These are phyloP conservation scores for Amorphotheca resinae DNA, from an alignment of 495 filamentous ascomycete genomes.

Conservation along the genomic window DNA sequence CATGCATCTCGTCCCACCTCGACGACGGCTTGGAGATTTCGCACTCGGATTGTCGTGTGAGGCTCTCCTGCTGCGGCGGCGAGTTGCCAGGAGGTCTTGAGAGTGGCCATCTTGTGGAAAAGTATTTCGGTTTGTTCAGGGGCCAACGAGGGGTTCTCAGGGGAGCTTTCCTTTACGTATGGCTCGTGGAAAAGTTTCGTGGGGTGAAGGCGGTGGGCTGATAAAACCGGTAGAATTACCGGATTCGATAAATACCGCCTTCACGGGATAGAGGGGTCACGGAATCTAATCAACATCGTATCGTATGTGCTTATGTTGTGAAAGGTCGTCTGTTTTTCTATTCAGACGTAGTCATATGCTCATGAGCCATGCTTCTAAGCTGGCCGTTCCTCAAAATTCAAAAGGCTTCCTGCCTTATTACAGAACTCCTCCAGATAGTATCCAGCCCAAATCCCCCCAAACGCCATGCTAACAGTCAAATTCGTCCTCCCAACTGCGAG, in stretches of 20 bases:
- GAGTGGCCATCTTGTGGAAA: conserved; percentile 4
- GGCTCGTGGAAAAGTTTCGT: too few species aligned
- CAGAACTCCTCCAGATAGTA: too few species aligned
- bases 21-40: conserved; percentile 35
- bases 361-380: too few species aligned
- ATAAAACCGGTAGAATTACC: too few species aligned
- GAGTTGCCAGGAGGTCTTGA: conserved; percentile 6
- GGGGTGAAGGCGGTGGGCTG: not conserved
- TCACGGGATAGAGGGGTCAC: too few species aligned
- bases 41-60: conserved; percentile 32
- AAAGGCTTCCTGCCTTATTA: too few species aligned
- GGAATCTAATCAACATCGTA: too few species aligned
- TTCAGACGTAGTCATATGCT: too few species aligned
- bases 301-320: too few species aligned
- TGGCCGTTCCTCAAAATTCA: too few species aligned
- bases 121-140: not conserved
- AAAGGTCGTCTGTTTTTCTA: too few species aligned
- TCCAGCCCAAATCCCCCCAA: not conserved
- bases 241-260: too few species aligned
- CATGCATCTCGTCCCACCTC: conserved; percentile 41
- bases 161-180: conserved; percentile 7
- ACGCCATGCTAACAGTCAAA: conserved; percentile 5
- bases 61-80: not conserved
- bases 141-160: not conserved
- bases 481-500: not conserved